Base-by-base conservation (phyloP, 2,329 filamentous ascomycete genomes). In the Neofusicoccum umdonicola region DNA sequence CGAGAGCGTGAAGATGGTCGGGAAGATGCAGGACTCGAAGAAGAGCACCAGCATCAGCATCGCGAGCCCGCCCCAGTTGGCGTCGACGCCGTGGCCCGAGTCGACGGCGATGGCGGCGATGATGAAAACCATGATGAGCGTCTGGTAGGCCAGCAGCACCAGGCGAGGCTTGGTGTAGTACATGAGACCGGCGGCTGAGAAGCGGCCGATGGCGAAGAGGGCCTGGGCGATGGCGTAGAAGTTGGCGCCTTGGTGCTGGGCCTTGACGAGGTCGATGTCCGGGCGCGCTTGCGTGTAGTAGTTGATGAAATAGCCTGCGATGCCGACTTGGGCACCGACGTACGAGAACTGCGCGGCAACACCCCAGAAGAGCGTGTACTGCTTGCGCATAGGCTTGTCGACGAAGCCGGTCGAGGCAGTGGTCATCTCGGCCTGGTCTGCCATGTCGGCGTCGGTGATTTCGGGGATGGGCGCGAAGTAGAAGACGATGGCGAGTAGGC, bases 371-470 rank as follows among this genome's bases (percentile, higher is more conserved):
- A 77, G 73, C 42, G 69, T 77, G 68, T 73, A 74, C 70, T 92
- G 89, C 76, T 90, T 90, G 70, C 81, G 78, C 68, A 92, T 84
- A 0, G 89, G 87, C 72, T 86, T 84, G 68, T 87, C 83, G 65
- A 85, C 81, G 57, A 82, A 83, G 52, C 82, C 82, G 9, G 83
- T 82, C 64, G 85, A 57, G 9, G 63, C 67, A 22, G 68, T 72
- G 31, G 72, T 76, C 71, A 73, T 71, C 65, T 76, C 74, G 54
- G 72, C 68, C 56, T 70, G 58, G 70, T 85, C 81, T 31, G 81
- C 83, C 85, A 89, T 90, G 69, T 92, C 89, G 72, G 84, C 82
- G 71, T 88, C 87, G 11, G 89, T 91, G 69, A 92, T 87, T 74
- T 92, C 90, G 5, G 90, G 89, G 63, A 91, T 88, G 12, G 82